phyloP scores from a whole-genome alignment of 2,329 filamentous ascomycete species.

The Cytospora piceae region DNA sequence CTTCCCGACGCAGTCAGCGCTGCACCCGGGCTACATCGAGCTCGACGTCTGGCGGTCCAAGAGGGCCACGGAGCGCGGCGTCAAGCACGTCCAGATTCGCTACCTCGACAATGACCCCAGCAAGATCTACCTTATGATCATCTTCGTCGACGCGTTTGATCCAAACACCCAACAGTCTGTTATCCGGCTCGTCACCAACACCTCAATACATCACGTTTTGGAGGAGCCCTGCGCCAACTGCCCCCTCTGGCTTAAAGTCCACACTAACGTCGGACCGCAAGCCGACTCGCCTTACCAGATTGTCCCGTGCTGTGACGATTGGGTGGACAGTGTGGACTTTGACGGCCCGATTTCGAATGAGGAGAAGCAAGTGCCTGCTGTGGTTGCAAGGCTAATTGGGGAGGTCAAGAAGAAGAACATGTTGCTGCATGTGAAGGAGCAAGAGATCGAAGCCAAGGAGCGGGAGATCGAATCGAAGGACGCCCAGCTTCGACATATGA shows the following conservation, averaged over 20 bases:
- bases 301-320: slow-evolving; percentile 24
- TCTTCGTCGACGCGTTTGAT: slow-evolving; percentile 15
- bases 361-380: slow-evolving; percentile 23
- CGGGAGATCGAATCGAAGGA: not conserved
- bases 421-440: slow-evolving; percentile 13
- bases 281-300: slow-evolving; percentile 16
- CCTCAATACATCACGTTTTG: slow-evolving; percentile 27
- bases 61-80: slow-evolving; percentile 15
- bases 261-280: not conserved
- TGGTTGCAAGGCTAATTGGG: slow-evolving; percentile 17
- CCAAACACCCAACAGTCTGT: slow-evolving; percentile 1
- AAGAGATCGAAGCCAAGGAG: slow-evolving; percentile 14
- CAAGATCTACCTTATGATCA: slow-evolving; percentile 23
- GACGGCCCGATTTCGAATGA: slow-evolving; percentile 18
- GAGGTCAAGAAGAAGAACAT: slow-evolving; percentile 8
- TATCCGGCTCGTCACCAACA: slow-evolving; percentile 25
- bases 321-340: slow-evolving; percentile 22
- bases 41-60: slow-evolving; percentile 23
- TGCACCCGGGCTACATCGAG: slow-evolving; percentile 11
- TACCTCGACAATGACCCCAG: slow-evolving; percentile 25
- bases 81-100: slow-evolving; percentile 20
- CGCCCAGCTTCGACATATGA: slow-evolving; percentile 14
- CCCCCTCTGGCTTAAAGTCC: slow-evolving; percentile 26
- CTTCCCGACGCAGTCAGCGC: slow-evolving; percentile 5
- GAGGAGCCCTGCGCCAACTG: slow-evolving; percentile 26